A percentile compares a stretch with the other conserved stretches of the same genome.
phyloP scores from a whole-genome alignment of 2,329 filamentous ascomycete genomes.

The Epichloe scottii region DNA sequence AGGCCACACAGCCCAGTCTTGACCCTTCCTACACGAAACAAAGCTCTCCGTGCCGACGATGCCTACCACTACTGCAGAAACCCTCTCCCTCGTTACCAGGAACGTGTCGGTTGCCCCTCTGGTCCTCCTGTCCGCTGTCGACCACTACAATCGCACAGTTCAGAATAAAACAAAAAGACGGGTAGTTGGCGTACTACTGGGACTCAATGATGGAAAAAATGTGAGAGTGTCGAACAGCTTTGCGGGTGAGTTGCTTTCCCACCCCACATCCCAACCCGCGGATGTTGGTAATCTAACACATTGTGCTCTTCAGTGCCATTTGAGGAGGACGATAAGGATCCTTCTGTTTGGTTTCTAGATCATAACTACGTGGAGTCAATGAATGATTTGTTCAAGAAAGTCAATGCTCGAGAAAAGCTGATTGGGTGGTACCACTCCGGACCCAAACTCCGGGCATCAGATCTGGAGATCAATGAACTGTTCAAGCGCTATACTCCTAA shows the following conservation, averaged over 20 bases:
- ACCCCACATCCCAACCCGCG: neutral
- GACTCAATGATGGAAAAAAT: slow-evolving; percentile 91
- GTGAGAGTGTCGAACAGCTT: slow-evolving; percentile 98
- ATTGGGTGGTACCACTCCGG: slow-evolving; percentile 99
- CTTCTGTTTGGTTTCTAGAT: slow-evolving; percentile 96
- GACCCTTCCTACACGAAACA: neutral
- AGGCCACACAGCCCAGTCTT: neutral
- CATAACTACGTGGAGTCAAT: slow-evolving; percentile 99
- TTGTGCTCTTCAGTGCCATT: slow-evolving; percentile 61
- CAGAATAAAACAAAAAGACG: slow-evolving; percentile 76
- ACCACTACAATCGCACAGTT: slow-evolving; percentile 90
- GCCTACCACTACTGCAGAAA: slow-evolving; percentile 95
- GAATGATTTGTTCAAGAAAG: slow-evolving; percentile 99
- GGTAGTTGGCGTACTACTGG: slow-evolving; percentile 87
- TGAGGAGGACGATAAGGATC: slow-evolving; percentile 97
- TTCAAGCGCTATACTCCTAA: slow-evolving; percentile 99
- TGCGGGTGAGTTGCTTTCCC: slow-evolving; percentile 50
- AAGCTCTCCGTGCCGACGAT: slow-evolving; percentile 38
- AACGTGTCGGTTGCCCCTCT: slow-evolving; percentile 96
- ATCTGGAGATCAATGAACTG: slow-evolving; percentile 97
- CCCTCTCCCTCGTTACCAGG: slow-evolving; percentile 83
- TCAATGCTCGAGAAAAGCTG: slow-evolving; percentile 96
- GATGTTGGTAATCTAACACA: slow-evolving; percentile 7
- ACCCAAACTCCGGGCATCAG: slow-evolving; percentile 89
- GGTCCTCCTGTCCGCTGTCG: slow-evolving; percentile 92